Percentiles rank a stretch among this genome's conserved stretches.
Conservation (phyloP, 805 yeast genomes). For the Yarrowia bubula region DNA sequence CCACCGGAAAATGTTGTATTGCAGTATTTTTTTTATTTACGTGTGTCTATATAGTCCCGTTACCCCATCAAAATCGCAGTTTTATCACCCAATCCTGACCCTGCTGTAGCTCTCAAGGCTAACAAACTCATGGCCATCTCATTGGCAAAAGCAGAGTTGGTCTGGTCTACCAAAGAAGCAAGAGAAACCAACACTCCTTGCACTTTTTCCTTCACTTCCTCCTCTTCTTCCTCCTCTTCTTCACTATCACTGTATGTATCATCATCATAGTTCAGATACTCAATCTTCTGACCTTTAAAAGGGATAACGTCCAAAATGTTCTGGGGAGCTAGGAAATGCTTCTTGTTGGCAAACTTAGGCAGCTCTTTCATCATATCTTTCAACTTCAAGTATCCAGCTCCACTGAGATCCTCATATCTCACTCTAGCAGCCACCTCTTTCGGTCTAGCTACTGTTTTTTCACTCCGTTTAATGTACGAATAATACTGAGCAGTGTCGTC, state of each 20-base stretch:
- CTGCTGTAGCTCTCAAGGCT: background rate
- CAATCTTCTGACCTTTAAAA: constrained; percentile 2
- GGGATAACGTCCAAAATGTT: background rate
- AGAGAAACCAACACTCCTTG: background rate
- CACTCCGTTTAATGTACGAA: background rate
- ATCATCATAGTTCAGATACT: background rate
- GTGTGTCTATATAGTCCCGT: no score
- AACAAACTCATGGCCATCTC: constrained; percentile 1
- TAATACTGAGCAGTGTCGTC: background rate
- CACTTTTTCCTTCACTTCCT: background rate
- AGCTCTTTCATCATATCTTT: background rate
- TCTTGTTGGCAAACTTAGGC: background rate
- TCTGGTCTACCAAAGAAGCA: background rate
- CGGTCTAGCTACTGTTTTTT: background rate
- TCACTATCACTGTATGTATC: background rate
- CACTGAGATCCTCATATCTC: background rate
- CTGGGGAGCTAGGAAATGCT: background rate
- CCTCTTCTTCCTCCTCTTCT: background rate
- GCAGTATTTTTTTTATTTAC: background rate
- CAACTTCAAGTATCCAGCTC: background rate
- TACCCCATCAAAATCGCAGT: background rate
- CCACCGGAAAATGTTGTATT: no score
- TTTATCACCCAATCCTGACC: background rate
- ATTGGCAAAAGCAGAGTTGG: background rate
- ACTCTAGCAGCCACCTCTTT: constrained; percentile 3